Evolutionary conservation across 352 stramenopile species (phyloP).

Genomic region (Globisporangium iwayamae): DNA sequence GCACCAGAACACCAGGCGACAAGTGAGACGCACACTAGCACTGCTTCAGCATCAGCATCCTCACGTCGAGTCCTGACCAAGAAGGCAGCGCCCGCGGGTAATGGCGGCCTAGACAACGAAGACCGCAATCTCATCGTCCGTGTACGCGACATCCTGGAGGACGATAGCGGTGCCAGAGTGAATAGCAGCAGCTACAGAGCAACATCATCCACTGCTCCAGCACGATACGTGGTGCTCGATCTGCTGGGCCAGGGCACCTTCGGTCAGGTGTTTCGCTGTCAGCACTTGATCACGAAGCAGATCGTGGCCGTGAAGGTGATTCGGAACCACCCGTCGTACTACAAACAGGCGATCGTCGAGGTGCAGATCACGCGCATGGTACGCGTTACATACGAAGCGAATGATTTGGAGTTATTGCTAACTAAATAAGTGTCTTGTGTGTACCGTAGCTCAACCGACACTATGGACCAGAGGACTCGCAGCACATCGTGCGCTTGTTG

Average conservation of each 20-base stretch:
- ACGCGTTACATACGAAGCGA: constrained; percentile 42
- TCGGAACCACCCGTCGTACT: constrained; percentile 92
- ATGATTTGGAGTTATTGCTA: constrained; percentile 24
- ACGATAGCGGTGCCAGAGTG: background rate
- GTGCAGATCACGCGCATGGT: constrained; percentile 90
- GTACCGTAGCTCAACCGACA: constrained; percentile 26
- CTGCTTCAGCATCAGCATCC: background rate
- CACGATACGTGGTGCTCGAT: constrained; percentile 88
- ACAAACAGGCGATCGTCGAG: constrained; percentile 92
- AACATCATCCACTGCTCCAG: constrained; percentile 7
- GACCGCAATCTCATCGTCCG: constrained; percentile 51
- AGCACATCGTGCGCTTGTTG: constrained; percentile 84
- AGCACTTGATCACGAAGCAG: constrained; percentile 46
- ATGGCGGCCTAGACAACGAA: constrained; percentile 42
- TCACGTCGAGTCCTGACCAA: constrained; percentile 36
- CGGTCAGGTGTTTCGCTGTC: constrained; percentile 48
- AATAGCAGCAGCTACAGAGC: background rate
- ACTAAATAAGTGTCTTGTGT: background rate
- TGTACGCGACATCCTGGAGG: constrained; percentile 33
- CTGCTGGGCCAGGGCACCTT: constrained; percentile 90
- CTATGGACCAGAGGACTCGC: constrained; percentile 25
- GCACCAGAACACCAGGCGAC: background rate
- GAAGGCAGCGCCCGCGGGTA: constrained; percentile 30
- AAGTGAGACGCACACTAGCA: background rate
- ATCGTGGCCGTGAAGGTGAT: constrained; percentile 96